phyloP scores from a whole-genome alignment of 2,329 filamentous ascomycete genomes.

The Pleomassaria siparia region DNA sequence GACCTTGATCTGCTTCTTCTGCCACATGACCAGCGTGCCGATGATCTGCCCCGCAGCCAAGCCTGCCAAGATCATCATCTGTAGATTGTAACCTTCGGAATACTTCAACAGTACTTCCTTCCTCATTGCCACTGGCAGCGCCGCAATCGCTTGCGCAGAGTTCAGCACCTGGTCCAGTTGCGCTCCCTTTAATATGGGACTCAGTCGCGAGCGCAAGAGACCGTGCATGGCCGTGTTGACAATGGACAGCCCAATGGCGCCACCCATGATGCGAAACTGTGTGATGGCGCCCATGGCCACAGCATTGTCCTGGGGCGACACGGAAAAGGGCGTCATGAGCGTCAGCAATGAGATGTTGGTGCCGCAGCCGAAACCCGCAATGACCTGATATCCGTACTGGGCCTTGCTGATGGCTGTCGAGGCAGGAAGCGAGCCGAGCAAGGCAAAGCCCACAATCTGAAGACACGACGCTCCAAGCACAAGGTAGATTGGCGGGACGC shows the following conservation, averaged over 20 bases:
- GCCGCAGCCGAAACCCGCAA: conserved; percentile 14
- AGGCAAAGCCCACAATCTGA: conserved; percentile 11
- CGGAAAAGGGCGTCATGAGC: conserved; percentile 10
- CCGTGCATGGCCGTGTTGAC: not conserved
- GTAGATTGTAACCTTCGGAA: conserved; percentile 15
- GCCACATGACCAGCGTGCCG: conserved; percentile 14
- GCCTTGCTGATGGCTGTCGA: not conserved
- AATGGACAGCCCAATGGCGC: not conserved
- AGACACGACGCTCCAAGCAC: conserved; percentile 3
- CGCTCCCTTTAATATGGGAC: not conserved
- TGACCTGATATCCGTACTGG: conserved; percentile 12
- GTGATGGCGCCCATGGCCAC: not conserved
- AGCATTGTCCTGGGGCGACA: conserved; percentile 6
- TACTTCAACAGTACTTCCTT: not conserved
- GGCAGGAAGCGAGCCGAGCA: conserved; percentile 7
- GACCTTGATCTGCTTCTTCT: conserved; percentile 7
- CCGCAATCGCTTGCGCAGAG: not conserved
- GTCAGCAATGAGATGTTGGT: conserved; percentile 6
- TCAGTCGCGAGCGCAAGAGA: not conserved
- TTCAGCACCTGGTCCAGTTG: not conserved
- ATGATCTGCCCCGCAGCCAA: conserved; percentile 15
- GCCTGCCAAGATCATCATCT: conserved; percentile 15
- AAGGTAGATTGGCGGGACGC: conserved; percentile 7
- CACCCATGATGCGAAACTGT: conserved; percentile 1
- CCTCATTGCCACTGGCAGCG: not conserved